These are phyloP conservation scores for Iberis amara DNA, from an alignment of 441 rosid genomes.

Conservation along the genomic window DNA sequence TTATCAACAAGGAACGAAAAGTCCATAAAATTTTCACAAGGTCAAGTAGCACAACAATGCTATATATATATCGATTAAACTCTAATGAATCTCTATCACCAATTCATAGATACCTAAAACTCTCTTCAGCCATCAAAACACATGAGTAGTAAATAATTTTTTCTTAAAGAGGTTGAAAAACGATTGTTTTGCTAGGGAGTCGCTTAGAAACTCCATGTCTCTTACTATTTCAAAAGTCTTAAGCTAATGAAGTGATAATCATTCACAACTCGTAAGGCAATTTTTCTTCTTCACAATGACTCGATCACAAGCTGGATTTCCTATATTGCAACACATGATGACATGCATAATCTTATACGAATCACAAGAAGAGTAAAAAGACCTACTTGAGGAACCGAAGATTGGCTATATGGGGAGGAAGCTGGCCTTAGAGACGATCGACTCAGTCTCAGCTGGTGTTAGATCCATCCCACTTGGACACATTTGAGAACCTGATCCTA, in stretches of 20 bases:
- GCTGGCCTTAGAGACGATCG: constrained; percentile 50
- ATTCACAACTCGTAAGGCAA: constrained; percentile 6
- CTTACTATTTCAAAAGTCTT: too few species aligned
- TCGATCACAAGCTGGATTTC: neutral
- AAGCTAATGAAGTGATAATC: neutral
- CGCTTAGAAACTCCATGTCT: neutral
- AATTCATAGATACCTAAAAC: neutral
- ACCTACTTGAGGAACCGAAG: constrained; percentile 64
- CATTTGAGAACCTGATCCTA: constrained; percentile 58
- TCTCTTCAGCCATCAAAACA: neutral
- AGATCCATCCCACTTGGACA: constrained; percentile 67
- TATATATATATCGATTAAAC: too few species aligned
- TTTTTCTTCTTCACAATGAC: neutral
- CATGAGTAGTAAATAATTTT: neutral
- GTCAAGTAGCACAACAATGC: neutral
- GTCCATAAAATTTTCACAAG: too few species aligned
- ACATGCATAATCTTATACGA: neutral
- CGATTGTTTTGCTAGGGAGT: neutral
- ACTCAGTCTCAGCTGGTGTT: constrained; percentile 71
- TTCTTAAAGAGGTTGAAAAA: neutral
- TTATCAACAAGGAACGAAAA: too few species aligned
- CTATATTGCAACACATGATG: neutral
- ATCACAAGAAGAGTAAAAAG: neutral
- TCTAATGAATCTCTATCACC: too few species aligned
- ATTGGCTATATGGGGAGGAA: constrained; percentile 49